Conservation (phyloP, 495 filamentous ascomycete species). For the Podospora bellae-mahoneyi region DNA sequence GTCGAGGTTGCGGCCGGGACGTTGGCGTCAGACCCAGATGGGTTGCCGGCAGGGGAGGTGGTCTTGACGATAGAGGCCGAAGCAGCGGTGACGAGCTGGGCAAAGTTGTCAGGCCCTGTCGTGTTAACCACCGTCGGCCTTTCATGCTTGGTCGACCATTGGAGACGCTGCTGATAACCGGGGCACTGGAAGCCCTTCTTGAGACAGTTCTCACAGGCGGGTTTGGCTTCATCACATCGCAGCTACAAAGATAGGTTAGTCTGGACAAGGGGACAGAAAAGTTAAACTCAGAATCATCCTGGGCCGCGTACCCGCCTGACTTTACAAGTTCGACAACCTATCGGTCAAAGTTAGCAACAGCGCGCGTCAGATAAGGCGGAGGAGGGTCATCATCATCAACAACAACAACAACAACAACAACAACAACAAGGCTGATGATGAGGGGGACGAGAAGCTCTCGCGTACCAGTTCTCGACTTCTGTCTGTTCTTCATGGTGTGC, state of each 20-base stretch:
- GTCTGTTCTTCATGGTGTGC: conserved; percentile 33
- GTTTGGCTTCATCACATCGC: conserved; percentile 36
- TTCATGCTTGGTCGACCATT: conserved; percentile 39
- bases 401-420: background rate
- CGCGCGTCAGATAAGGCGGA: background rate
- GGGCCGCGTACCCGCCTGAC: conserved; percentile 28
- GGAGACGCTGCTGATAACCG: conserved; percentile 37
- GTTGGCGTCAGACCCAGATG: background rate
- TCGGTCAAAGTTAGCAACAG: background rate
- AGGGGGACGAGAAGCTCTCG: background rate
- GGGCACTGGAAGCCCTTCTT: conserved; percentile 35
- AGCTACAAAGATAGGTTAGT: conserved; percentile 19
- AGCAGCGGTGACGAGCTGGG: conserved; percentile 32
- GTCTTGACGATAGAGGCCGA: conserved; percentile 29
- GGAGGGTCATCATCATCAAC: too few relatives aligned
- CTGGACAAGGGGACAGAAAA: background rate
- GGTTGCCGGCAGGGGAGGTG: background rate
- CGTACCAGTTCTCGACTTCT: conserved; percentile 31
- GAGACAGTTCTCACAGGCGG: conserved; percentile 30
- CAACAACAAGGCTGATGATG: background rate
- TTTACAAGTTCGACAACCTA: conserved; percentile 34
- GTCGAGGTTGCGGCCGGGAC: background rate
- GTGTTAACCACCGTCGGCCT: conserved; percentile 18
- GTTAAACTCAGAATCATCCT: background rate
- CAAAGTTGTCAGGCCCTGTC: conserved; percentile 32